Conservation (phyloP, 1,139 yeast genomes). For the Pichia terricola region DNA sequence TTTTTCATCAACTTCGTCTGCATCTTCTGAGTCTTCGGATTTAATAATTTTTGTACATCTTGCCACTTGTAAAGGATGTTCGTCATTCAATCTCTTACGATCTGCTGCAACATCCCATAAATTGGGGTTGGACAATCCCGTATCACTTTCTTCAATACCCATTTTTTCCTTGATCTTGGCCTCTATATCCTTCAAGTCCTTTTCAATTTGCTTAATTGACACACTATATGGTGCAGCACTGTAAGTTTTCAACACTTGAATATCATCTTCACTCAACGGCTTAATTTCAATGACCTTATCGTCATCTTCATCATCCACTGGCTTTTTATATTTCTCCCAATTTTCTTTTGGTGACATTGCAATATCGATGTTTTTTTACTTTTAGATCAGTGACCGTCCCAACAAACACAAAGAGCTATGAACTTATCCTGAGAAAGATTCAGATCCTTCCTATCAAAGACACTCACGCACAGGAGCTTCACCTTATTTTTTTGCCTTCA, state of each 20-base stretch:
- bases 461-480: no score
- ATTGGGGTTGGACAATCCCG: conserved; percentile 92
- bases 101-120: conserved; percentile 98
- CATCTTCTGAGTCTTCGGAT: conserved; percentile 23
- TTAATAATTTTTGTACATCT: conserved; percentile 96
- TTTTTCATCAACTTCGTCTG: conserved; percentile 55
- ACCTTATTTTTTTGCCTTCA: no score
- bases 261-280: conserved; percentile 92
- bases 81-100: conserved; percentile 84
- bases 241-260: conserved; percentile 90
- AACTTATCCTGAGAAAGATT: not conserved
- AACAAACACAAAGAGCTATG: not conserved
- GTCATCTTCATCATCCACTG: conserved; percentile 69
- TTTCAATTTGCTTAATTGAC: conserved; percentile 69
- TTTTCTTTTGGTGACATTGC: conserved; percentile 79
- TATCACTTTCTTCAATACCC: conserved; percentile 90
- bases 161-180: conserved; percentile 84
- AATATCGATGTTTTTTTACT: not conserved
- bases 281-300: conserved; percentile 60
- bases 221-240: conserved; percentile 96
- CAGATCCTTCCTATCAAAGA: no score
- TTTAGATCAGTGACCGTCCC: not conserved
- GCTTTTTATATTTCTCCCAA: conserved; percentile 95
- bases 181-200: conserved; percentile 76
- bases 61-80: conserved; percentile 95